phyloP scores from a whole-genome alignment of 225 moss, liverwort and hornwort genomes.

The Marchantia paleacea region DNA sequence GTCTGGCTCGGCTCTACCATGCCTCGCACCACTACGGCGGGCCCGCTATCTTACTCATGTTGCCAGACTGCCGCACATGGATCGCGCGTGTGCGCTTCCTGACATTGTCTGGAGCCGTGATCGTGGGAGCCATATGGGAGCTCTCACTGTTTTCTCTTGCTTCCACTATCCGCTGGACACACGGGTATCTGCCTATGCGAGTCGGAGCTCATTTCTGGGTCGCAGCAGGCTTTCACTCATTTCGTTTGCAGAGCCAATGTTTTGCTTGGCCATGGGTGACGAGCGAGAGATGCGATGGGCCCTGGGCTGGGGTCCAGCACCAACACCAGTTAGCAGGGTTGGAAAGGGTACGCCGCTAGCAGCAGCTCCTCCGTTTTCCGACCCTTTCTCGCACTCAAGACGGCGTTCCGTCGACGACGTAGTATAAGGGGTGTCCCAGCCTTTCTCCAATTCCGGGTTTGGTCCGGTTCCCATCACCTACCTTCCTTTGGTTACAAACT shows the following conservation, averaged over 20 bases:
- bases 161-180: not conserved
- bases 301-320: not conserved
- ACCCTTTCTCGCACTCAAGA: too few relatives aligned
- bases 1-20: constrained; percentile 1
- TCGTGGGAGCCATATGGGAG: constrained; percentile 6
- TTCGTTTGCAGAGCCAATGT: not conserved
- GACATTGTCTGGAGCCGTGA: not conserved
- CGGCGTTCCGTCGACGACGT: too few relatives aligned
- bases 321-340: too few relatives aligned
- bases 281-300: not conserved
- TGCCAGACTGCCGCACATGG: constrained; percentile 9
- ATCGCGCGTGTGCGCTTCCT: constrained; percentile 15
- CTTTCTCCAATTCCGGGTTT: too few relatives aligned
- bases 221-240: not conserved
- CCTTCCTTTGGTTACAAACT: too few relatives aligned
- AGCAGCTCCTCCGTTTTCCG: too few relatives aligned
- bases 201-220: not conserved
- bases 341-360: too few relatives aligned
- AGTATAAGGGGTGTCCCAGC: too few relatives aligned
- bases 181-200: not conserved
- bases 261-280: not conserved
- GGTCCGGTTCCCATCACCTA: too few relatives aligned
- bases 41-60: not conserved
- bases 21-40: not conserved
- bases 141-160: not conserved